Percentiles rank a stretch among this genome's conserved stretches.
These are phyloP conservation scores for Citrullus mucosospermus DNA, from an alignment of 306 rosid genomes.

Conservation along the genomic window DNA sequence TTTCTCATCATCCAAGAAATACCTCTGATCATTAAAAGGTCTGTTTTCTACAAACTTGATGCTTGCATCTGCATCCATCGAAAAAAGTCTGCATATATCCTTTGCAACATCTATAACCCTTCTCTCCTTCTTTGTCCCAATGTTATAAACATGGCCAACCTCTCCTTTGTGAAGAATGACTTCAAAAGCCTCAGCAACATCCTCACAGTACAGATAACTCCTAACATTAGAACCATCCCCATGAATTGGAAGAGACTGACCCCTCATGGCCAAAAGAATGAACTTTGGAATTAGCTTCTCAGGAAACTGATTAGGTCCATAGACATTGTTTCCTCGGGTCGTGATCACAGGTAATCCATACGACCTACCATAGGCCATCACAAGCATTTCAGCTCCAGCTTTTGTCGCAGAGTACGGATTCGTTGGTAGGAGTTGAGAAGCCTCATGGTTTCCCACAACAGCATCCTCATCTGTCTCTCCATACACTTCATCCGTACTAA, in stretches of 20 bases:
- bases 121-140: slow-evolving; percentile 54
- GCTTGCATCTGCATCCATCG: slow-evolving; percentile 18
- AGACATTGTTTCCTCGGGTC: slow-evolving; percentile 52
- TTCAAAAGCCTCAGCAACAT: slow-evolving; percentile 64
- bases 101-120: slow-evolving; percentile 46
- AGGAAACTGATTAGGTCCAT: slow-evolving; percentile 57
- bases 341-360: slow-evolving; percentile 52
- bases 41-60: slow-evolving; percentile 46
- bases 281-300: slow-evolving; percentile 50
- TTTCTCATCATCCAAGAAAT: slow-evolving; percentile 44
- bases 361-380: slow-evolving; percentile 55
- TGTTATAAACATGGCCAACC: slow-evolving; percentile 49
- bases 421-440: slow-evolving; percentile 52
- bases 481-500: slow-evolving; percentile 51
- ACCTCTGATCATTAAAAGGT: slow-evolving; percentile 51
- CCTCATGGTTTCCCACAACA: slow-evolving; percentile 49
- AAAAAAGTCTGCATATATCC: slow-evolving; percentile 40
- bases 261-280: slow-evolving; percentile 52
- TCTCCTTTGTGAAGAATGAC: slow-evolving; percentile 50
- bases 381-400: slow-evolving; percentile 66
- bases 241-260: slow-evolving; percentile 48
- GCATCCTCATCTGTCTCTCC: slow-evolving; percentile 62
- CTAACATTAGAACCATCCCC: slow-evolving; percentile 61
- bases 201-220: slow-evolving; percentile 50
- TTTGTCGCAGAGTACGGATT: slow-evolving; percentile 55